These are phyloP conservation scores for Fusarium falciforme DNA, from an alignment of 2,329 filamentous ascomycete species.

Conservation along the genomic window DNA sequence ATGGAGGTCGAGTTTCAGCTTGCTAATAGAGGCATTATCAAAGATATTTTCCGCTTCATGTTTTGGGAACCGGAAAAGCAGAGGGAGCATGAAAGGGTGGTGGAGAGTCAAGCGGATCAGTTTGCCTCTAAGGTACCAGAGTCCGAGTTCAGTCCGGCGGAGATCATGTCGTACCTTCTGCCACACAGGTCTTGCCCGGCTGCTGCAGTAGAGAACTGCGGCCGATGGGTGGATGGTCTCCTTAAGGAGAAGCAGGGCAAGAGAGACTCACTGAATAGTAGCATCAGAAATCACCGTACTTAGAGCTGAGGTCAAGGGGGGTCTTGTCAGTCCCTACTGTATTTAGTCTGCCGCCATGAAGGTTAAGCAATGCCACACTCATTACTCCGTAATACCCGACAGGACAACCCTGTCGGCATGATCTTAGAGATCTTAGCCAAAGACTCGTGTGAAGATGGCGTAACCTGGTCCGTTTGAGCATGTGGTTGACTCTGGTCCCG, in stretches of 20 bases:
- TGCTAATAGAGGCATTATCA: conserved; percentile 1
- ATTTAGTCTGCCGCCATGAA: conserved; percentile 7
- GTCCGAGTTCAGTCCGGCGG: conserved; percentile 62
- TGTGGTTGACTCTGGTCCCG: conserved; percentile 9
- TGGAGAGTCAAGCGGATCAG: conserved; percentile 24
- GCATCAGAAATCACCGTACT: neutral
- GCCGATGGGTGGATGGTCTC: neutral
- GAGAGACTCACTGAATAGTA: neutral
- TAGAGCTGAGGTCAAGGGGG: neutral
- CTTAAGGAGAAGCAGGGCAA: neutral
- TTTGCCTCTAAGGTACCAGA: conserved; percentile 59
- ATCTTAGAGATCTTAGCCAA: neutral
- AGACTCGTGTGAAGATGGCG: neutral
- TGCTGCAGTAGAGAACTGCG: conserved; percentile 2
- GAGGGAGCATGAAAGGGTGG: neutral
- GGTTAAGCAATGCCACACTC: conserved; percentile 9
- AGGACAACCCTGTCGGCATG: neutral
- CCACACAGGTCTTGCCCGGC: conserved; percentile 2
- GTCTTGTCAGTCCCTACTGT: conserved; percentile 2
- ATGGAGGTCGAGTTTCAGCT: conserved; percentile 58
- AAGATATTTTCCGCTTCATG: conserved; percentile 20
- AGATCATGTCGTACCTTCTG: conserved; percentile 51
- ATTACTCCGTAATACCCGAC: neutral
- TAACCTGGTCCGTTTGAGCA: conserved; percentile 3
- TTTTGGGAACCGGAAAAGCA: neutral